Evolutionary conservation across 1,139 yeast genomes (phyloP).

Genomic region (Protomyces inundatus): DNA sequence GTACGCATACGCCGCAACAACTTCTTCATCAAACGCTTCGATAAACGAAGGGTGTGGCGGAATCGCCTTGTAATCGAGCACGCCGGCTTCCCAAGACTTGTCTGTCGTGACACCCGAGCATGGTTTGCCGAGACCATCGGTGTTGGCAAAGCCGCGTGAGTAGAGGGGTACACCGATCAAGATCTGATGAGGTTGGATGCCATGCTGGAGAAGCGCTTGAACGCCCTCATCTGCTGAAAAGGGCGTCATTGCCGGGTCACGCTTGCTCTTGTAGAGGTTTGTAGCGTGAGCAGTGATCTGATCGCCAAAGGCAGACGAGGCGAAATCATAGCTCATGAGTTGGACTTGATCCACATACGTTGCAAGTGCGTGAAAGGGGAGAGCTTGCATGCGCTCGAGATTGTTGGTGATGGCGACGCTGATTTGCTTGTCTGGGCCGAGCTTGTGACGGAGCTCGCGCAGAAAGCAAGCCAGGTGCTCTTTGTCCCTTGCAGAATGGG

Average conservation of each 20-base stretch:
- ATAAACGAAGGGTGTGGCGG: conserved; percentile 42
- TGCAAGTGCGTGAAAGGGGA: conserved; percentile 52
- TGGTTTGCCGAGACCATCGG: conserved; percentile 42
- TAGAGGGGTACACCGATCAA: conserved; percentile 81
- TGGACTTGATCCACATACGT: conserved; percentile 63
- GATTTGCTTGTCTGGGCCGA: conserved; percentile 64
- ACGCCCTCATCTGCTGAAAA: conserved; percentile 50
- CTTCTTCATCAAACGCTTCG: conserved; percentile 50
- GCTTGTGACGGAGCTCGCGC: conserved; percentile 42
- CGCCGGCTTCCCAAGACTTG: conserved; percentile 48
- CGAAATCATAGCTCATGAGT: conserved; percentile 82
- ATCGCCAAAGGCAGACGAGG: conserved; percentile 65
- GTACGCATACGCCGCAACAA: conserved; percentile 57
- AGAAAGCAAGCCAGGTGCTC: conserved; percentile 47
- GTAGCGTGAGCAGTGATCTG: conserved; percentile 57
- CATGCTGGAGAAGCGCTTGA: conserved; percentile 42
- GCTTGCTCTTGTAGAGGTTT: conserved; percentile 47
- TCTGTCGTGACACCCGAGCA: conserved; percentile 42
- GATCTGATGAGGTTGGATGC: conserved; percentile 50
- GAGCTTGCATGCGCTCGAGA: conserved; percentile 35
- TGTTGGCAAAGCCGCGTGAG: conserved; percentile 61
- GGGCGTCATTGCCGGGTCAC: conserved; percentile 37
- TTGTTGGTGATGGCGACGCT: conserved; percentile 56
- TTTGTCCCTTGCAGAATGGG: conserved; percentile 44
- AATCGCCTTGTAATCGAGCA: conserved; percentile 51